Base-by-base conservation (phyloP, 352 stramenopile genomes). In the Chrysophaeum taylorii region DNA sequence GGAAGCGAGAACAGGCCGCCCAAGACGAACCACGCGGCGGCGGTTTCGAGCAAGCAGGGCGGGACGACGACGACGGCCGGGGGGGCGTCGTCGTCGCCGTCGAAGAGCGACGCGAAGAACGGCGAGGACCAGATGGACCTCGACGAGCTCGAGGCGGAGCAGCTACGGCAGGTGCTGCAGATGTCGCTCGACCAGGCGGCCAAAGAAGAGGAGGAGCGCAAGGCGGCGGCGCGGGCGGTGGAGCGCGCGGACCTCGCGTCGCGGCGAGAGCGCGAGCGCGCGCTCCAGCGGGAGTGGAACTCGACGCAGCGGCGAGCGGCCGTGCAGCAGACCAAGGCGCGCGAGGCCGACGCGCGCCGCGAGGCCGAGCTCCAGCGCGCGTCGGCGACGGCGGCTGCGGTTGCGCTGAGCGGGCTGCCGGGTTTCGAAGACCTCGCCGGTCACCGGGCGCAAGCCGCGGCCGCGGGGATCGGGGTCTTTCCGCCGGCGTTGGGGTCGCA, bases 281-380 rank as follows among this genome's bases (percentile, higher is more conserved):
- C 27, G 31, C 23, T 66, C 12, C 57, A 66, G 31, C 57, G 57
- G 33, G 57, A 66, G 57, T 66, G 57, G 57, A 66, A 66, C 57
- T 21, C 31, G 1, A 37, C 31, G 2, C 57, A 66, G 57, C 31
- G 57, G 12, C 57, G 36, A 1, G 57, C 57, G 33, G 33, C 31
- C 5, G 57, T 31, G 5, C 33, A 27, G 57, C 57, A 66, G 57
- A 27, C 9, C 9, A 4, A 33, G 9, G 16, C 41, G 57, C 31
- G 35, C 31, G 57, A 21, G 57, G 35, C 18, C 14, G 36, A 42
- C 12, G 57, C 57, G 35, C 35, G 33, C 33, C 57, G 57, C 57
- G 57, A 66, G 57, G 33, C 18, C 33, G 57, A 66, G 35, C 57
- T 66, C 33, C 57, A 66, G 35, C 31, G 57, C 33, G 57, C 57